Evolutionary conservation across 179 eudicot species (phyloP).

Genomic region (Amaranthus tricolor): DNA sequence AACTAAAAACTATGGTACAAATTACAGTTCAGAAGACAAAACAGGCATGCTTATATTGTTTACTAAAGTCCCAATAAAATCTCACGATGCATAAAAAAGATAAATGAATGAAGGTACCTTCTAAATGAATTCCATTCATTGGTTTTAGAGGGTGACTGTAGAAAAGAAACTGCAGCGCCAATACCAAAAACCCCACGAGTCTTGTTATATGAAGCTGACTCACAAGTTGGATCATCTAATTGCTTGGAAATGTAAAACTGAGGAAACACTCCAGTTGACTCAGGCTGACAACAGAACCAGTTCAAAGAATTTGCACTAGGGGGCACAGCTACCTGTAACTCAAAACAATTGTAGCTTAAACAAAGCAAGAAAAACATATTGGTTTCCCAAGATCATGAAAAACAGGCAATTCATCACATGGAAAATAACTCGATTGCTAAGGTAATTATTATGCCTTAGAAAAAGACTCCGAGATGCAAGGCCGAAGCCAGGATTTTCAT

Average conservation of each 20-base stretch:
- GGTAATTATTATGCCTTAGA: neutral
- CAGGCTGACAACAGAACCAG: conserved; percentile 80
- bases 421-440: neutral
- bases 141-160: conserved; percentile 34
- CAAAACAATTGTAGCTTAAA: neutral
- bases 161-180: conserved; percentile 66
- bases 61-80: neutral
- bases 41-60: neutral
- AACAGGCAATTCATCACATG: neutral
- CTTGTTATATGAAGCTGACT: conserved; percentile 36
- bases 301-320: conserved; percentile 71
- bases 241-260: conserved; percentile 71
- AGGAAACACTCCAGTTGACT: conserved; percentile 63
- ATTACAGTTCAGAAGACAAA: neutral
- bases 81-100: neutral
- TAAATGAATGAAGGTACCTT: conserved; percentile 39
- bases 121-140: conserved; percentile 38
- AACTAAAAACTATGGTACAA: neutral
- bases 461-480: neutral
- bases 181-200: conserved; percentile 69
- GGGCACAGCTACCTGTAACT: conserved; percentile 73
- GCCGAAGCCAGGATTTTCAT: too few species aligned
- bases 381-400: neutral
- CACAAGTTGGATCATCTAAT: conserved; percentile 31
- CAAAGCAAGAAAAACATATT: neutral